phyloP scores from a whole-genome alignment of 768 basidiomycete genomes.

The Hypholoma sublateritium region DNA sequence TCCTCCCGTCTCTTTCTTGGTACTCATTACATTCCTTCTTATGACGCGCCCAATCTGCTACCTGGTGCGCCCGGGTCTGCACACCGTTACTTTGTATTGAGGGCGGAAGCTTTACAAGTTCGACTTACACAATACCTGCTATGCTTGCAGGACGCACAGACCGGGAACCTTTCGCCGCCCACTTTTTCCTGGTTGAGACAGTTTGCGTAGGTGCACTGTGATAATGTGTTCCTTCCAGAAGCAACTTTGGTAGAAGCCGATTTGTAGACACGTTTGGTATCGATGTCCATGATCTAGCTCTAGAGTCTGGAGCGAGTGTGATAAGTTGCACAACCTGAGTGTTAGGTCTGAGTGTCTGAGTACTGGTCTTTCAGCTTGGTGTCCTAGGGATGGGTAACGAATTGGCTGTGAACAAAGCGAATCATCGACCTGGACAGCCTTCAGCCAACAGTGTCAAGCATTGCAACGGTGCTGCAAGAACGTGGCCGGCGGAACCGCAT shows the following conservation, averaged over 20 bases:
- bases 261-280: neutral
- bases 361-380: no score
- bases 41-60: neutral
- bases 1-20: neutral
- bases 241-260: neutral
- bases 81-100: neutral
- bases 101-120: neutral
- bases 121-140: slow-evolving; percentile 1
- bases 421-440: no score
- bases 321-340: no score
- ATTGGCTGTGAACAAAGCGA: no score
- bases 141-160: neutral
- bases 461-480: no score
- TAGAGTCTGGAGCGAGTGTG: neutral
- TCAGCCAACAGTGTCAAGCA: no score
- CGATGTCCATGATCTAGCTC: neutral
- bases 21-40: neutral
- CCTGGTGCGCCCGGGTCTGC: neutral
- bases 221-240: neutral
- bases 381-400: no score
- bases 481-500: no score
- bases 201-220: neutral
- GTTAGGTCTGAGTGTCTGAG: no score
- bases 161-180: neutral
- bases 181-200: neutral